Conservation (phyloP, 2,329 filamentous ascomycete species). For the Penicillium sp. region DNA sequence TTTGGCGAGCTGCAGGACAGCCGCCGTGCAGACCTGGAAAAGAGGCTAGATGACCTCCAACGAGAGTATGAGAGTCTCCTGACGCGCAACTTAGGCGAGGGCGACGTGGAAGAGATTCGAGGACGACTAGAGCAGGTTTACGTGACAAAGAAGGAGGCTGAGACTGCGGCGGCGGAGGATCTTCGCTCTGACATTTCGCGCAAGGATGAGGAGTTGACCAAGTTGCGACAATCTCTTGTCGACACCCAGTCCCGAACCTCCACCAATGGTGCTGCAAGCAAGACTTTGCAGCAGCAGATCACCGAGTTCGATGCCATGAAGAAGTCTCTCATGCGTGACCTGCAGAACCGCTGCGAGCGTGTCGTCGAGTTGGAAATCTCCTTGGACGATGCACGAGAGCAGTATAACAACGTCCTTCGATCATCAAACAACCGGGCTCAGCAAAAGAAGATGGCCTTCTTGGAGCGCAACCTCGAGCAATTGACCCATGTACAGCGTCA, state of each 20-base stretch:
- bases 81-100: slow-evolving; percentile 72
- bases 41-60: slow-evolving; percentile 71
- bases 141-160: slow-evolving; percentile 69
- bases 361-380: slow-evolving; percentile 98
- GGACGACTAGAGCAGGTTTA: slow-evolving; percentile 74
- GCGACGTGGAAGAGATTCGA: slow-evolving; percentile 83
- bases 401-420: slow-evolving; percentile 97
- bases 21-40: slow-evolving; percentile 72
- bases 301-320: slow-evolving; percentile 99
- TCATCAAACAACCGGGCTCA: slow-evolving; percentile 97
- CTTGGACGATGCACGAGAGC: slow-evolving; percentile 93
- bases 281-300: slow-evolving; percentile 96
- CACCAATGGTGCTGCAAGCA: slow-evolving; percentile 62
- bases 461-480: slow-evolving; percentile 97
- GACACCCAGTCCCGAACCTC: slow-evolving; percentile 58
- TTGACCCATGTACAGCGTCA: slow-evolving; percentile 96
- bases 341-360: slow-evolving; percentile 96
- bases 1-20: slow-evolving; percentile 63
- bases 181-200: slow-evolving; percentile 73
- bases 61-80: slow-evolving; percentile 82
- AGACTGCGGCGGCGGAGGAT: slow-evolving; percentile 71
- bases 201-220: slow-evolving; percentile 77
- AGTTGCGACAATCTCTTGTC: slow-evolving; percentile 77
- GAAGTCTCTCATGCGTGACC: slow-evolving; percentile 97
- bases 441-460: slow-evolving; percentile 99